Evolutionary conservation across 352 stramenopile species (phyloP).

Genomic region (Pythium periplocum): DNA sequence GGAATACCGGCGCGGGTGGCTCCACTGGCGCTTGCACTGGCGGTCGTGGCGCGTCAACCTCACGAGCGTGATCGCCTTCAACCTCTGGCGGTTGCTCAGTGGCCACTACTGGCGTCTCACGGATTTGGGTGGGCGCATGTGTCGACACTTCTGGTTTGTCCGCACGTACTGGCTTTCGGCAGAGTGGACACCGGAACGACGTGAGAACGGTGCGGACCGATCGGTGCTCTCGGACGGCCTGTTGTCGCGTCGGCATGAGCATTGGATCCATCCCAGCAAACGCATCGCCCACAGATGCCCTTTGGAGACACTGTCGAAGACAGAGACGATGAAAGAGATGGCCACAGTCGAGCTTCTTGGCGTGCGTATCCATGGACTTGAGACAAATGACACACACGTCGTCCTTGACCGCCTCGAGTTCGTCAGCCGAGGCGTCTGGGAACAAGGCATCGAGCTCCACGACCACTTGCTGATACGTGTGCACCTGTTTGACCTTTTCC

Average conservation of each 20-base stretch:
- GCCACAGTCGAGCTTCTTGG: constrained; percentile 69
- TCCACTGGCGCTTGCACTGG: background rate
- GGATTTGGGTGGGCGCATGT: too few species aligned
- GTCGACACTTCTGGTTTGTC: constrained; percentile 12
- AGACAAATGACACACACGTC: constrained; percentile 83
- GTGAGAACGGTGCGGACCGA: too few species aligned
- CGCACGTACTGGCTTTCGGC: constrained; percentile 51
- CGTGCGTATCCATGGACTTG: constrained; percentile 57
- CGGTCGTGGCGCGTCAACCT: background rate
- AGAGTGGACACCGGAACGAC: constrained; percentile 52
- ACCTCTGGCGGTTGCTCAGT: background rate
- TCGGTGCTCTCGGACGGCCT: constrained; percentile 2
- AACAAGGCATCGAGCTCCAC: constrained; percentile 65
- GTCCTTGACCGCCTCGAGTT: constrained; percentile 52
- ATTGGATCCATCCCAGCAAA: constrained; percentile 29
- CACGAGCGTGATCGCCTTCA: background rate
- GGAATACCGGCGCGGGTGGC: constrained; percentile 45
- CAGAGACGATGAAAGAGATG: constrained; percentile 73
- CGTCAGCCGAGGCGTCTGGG: constrained; percentile 40
- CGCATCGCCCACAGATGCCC: constrained; percentile 50
- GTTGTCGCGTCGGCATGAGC: too few species aligned
- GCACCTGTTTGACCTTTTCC: constrained; percentile 62
- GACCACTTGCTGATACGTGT: constrained; percentile 67
- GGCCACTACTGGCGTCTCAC: too few species aligned
- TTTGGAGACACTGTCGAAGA: constrained; percentile 71